Evolutionary conservation across 257 asterid genomes (phyloP), one percentile per base, ranked within the genome.

Genomic region (Oldenlandia corymbosa): DNA sequence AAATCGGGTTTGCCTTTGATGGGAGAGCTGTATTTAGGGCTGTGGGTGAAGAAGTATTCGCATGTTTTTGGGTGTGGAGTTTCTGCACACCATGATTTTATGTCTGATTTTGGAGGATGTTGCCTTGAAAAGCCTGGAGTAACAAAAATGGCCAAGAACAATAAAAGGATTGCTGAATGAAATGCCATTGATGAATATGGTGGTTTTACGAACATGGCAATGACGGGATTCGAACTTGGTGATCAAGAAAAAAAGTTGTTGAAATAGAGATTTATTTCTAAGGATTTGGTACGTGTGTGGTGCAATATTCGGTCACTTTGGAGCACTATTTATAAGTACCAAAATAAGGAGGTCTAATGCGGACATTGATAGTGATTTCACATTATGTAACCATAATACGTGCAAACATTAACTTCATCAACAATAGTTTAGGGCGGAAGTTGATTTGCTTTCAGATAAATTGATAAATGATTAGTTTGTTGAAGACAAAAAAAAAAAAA

Each of bases 31-130:
- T 79, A 74, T 34, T 84, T 84, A 31, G 84, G 84, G 74, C 77
- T 70, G 5, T 80, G 75, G 0, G 83, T 52, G 20, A 88, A 24
- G 76, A 65, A 86, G 27, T 86, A 79, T 48, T 88, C 94, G 10
- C 98, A 88, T 1, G 87, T 80, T 50, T 72, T 59, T 1, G 96
- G 96, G 65, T 88, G 27, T 0, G 96, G 98, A 5, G 95, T 91
- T 80, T 78, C 83, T 55, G 73, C 75, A 65, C 98, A 91, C 98
- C 94, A 86, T 27, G 84, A 21, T 72, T 75, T 76, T 23, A 79
- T 69, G 11, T 78, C 67, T 0, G 43, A 30, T 23, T 84, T 58
- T 31, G 59, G 21, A 59, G 57, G 61, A 2, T 27, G 10, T 1
- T n/a, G 23, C n/a, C 1, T 14, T 10, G 76, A 82, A 21, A 77